These are phyloP conservation scores for Karstenula rhodostoma DNA, from an alignment of 2,329 filamentous ascomycete species.

Conservation along the genomic window DNA sequence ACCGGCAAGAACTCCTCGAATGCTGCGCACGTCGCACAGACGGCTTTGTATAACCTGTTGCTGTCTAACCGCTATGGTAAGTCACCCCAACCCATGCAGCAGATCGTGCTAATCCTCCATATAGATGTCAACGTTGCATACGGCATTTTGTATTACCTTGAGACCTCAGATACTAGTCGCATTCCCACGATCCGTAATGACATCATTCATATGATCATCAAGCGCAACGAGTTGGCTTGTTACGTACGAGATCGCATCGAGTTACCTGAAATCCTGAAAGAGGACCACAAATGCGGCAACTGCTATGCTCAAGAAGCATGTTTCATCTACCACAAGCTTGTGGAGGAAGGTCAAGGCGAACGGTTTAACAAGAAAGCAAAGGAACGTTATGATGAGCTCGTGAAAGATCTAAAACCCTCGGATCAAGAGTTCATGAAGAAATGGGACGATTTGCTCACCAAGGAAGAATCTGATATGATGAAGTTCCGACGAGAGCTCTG, in stretches of 20 bases:
- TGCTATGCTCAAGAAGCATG: slow-evolving; percentile 93
- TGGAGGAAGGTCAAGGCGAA: slow-evolving; percentile 82
- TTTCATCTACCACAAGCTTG: slow-evolving; percentile 91
- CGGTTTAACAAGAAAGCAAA: slow-evolving; percentile 82
- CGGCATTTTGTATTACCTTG: slow-evolving; percentile 94
- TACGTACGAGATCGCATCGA: slow-evolving; percentile 83
- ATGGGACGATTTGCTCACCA: slow-evolving; percentile 92
- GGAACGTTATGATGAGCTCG: slow-evolving; percentile 81
- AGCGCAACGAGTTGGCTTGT: slow-evolving; percentile 87
- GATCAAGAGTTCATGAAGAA: slow-evolving; percentile 90
- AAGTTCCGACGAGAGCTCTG: slow-evolving; percentile 89
- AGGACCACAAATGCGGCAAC: slow-evolving; percentile 79
- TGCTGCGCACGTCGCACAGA: slow-evolving; percentile 88
- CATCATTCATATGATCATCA: slow-evolving; percentile 94
- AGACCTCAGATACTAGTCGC: slow-evolving; percentile 83
- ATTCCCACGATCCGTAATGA: slow-evolving; percentile 88
- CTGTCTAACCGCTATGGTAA: slow-evolving; percentile 87
- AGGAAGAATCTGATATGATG: slow-evolving; percentile 90
- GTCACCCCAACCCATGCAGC: slow-evolving; percentile 22
- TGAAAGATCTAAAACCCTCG: slow-evolving; percentile 75
- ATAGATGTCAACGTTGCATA: slow-evolving; percentile 86
- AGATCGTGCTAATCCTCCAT: slow-evolving; percentile 21
- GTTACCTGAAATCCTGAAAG: slow-evolving; percentile 85
- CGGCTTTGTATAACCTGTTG: slow-evolving; percentile 89
- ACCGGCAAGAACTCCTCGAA: slow-evolving; percentile 84